Base-by-base conservation (phyloP, 805 yeast species). In the Dipodascus geniculatus region DNA sequence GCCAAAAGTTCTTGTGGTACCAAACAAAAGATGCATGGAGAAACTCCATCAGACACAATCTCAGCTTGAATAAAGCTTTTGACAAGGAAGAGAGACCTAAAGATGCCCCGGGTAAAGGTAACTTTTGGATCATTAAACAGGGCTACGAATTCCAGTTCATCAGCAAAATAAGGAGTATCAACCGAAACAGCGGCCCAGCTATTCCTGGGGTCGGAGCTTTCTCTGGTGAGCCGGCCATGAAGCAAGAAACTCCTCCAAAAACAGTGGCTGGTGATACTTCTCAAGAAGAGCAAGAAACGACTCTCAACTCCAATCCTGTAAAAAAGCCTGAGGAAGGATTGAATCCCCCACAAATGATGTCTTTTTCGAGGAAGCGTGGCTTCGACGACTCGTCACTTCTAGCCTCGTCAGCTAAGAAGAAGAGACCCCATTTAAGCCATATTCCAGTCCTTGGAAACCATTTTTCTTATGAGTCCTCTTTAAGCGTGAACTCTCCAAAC, bases 1-100 rank as follows among this genome's bases (percentile, higher is more conserved):
- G 93, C 6, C 81, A 81, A 48, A 85, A 95, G 38, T 91, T 90
- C 68, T 78, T 75, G 57, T 91, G 83, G 66, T 93, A 93, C 69
- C 81, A 82, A 58, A 85, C 86, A 55, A 96, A 88, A 61, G 85
- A 87, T 9, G 96, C 97, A 23, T 91, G 99, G 99, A 97, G 91
- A 69, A 91, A 91, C 70, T 90, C 96, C 33, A 93, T 91, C 58
- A 82, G 99, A 57, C 99, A 91, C 69, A 91, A 93, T 60, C 73
- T 91, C 28, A 88, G 96, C 11, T 75, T 91, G 61, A 93, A 91
- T 69, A 93, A 93, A 65, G 96, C 97, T 0, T 91, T 91, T 65
- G 76, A 85, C 50, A 91, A 91, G 69, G 83, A 93, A 22, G 96
- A 87, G 60, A 85, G 90, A 66, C 90, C 96, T 11, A 84, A 85